Evolutionary conservation across 2,329 filamentous ascomycete species (phyloP).

Genomic region (Bipolaris cookei): DNA sequence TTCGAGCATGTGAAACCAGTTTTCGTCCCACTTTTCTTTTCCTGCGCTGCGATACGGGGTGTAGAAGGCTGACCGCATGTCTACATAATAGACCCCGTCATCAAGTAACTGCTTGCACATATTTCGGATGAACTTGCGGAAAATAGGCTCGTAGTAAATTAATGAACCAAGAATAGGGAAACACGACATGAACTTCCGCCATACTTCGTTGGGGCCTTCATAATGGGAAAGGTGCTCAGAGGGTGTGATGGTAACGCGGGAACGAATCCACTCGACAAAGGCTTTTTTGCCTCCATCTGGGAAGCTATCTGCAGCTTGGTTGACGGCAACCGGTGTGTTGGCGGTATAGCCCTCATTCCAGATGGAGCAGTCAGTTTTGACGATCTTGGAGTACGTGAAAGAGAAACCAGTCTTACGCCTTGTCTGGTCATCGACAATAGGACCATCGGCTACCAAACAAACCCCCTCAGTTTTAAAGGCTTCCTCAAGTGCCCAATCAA

Average conservation of each 20-base stretch:
- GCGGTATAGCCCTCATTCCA: constrained; percentile 71
- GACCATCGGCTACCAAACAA: constrained; percentile 66
- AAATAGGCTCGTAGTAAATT: constrained; percentile 90
- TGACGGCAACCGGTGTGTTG: constrained; percentile 64
- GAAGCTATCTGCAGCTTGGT: constrained; percentile 72
- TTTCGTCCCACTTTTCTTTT: constrained; percentile 68
- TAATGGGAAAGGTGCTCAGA: constrained; percentile 80
- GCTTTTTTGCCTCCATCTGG: constrained; percentile 72
- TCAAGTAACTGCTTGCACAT: constrained; percentile 74
- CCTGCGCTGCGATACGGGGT: constrained; percentile 72
- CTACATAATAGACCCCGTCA: constrained; percentile 85
- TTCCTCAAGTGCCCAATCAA: constrained; percentile 77
- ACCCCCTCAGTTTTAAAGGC: constrained; percentile 76
- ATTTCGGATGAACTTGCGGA: constrained; percentile 73
- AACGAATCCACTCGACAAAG: constrained; percentile 79
- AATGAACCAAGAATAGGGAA: constrained; percentile 77
- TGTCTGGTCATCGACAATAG: constrained; percentile 62
- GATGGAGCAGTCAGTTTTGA: constrained; percentile 57
- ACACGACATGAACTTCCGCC: constrained; percentile 78
- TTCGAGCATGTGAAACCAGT: constrained; percentile 72
- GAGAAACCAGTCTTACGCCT: constrained; percentile 62
- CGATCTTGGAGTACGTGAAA: constrained; percentile 61
- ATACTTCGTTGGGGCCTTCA: constrained; percentile 82
- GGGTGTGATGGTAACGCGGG: constrained; percentile 72
- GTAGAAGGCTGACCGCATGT: constrained; percentile 78